Evolutionary conservation across 257 asterid species (phyloP).

Genomic region (Penstemon davidsonii): DNA sequence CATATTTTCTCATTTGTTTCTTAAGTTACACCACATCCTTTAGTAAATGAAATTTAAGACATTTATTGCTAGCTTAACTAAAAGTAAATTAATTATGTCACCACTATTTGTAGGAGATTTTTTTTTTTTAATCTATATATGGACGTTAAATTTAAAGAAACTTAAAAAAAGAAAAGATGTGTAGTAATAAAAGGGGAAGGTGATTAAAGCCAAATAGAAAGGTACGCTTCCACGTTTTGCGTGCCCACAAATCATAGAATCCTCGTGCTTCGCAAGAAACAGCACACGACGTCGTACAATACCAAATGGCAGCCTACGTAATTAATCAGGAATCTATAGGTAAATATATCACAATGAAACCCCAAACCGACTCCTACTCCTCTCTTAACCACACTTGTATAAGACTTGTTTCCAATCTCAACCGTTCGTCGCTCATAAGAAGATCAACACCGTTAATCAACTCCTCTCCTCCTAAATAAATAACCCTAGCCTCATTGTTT

Average conservation of each 20-base stretch:
- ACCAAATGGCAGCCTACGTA: neutral
- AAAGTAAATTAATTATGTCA: too few species aligned
- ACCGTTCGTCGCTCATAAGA: constrained; percentile 22
- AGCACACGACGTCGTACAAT: neutral
- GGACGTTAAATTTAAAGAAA: too few species aligned
- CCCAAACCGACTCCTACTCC: constrained; percentile 29
- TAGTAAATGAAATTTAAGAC: too few species aligned
- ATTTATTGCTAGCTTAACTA: too few species aligned
- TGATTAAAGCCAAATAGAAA: neutral
- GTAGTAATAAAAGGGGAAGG: too few species aligned
- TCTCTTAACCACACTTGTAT: constrained; percentile 17
- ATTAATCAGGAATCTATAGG: neutral
- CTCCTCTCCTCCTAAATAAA: constrained; percentile 3
- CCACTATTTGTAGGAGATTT: too few species aligned
- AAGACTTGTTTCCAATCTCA: constrained; percentile 32
- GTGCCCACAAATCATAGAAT: neutral
- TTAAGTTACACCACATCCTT: too few species aligned
- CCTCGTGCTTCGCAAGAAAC: neutral
- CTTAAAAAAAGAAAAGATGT: too few species aligned
- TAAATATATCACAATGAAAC: neutral
- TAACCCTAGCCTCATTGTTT: neutral
- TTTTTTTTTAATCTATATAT: too few species aligned
- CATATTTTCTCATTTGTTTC: too few species aligned
- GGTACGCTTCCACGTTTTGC: neutral
- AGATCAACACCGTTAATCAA: constrained; percentile 21